These are phyloP conservation scores for Pseudocercospora cruenta DNA, from an alignment of 2,329 filamentous ascomycete species.

Conservation along the genomic window DNA sequence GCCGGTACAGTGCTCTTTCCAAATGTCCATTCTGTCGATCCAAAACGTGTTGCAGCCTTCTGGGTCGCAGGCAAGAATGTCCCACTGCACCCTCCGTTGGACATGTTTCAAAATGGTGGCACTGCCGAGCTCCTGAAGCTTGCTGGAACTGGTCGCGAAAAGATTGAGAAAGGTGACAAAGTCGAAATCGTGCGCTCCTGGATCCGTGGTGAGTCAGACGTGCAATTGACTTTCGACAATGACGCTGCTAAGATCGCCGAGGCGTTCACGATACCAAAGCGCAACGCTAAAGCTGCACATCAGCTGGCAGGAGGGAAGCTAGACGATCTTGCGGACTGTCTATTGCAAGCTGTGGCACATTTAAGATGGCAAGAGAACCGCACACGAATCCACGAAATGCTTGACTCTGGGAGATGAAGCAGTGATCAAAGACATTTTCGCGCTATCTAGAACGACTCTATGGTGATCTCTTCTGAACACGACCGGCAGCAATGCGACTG, in stretches of 20 bases:
- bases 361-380: constrained; percentile 71
- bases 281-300: constrained; percentile 32
- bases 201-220: constrained; percentile 44
- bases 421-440: not conserved
- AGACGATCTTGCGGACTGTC: constrained; percentile 79
- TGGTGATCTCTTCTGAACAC: not conserved
- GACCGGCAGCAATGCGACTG: not conserved
- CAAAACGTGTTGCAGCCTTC: constrained; percentile 60
- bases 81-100: constrained; percentile 7
- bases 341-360: constrained; percentile 78
- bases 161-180: constrained; percentile 61
- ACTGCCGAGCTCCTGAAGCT: constrained; percentile 15
- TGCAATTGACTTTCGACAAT: constrained; percentile 36
- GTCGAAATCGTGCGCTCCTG: constrained; percentile 64
- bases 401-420: not conserved
- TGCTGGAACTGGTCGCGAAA: constrained; percentile 31
- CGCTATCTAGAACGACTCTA: not conserved
- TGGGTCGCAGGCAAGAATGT: constrained; percentile 47
- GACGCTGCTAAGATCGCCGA: constrained; percentile 43
- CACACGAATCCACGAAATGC: constrained; percentile 7
- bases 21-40: constrained; percentile 55
- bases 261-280: constrained; percentile 35
- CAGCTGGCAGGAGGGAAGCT: constrained; percentile 57
- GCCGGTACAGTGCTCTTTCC: constrained; percentile 42
- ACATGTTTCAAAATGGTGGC: constrained; percentile 17